Percentiles rank a stretch among this genome's conserved stretches.
These are phyloP conservation scores for Coleophoma crateriformis DNA, from an alignment of 2,329 filamentous ascomycete species.

Conservation along the genomic window DNA sequence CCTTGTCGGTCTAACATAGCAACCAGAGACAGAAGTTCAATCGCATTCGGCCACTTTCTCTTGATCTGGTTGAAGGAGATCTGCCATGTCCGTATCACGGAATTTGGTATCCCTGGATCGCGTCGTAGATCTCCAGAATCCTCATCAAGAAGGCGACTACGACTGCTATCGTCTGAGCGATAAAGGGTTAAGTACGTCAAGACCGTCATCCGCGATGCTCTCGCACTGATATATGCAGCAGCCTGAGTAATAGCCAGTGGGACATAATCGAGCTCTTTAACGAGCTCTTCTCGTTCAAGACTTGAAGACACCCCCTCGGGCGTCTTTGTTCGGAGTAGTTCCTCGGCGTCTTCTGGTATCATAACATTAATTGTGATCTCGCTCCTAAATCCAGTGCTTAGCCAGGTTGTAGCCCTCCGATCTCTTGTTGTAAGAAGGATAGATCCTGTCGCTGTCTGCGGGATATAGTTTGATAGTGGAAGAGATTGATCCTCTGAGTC, in stretches of 20 bases:
- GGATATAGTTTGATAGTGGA: neutral
- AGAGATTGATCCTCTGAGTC: neutral
- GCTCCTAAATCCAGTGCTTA: neutral
- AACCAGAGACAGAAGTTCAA: neutral
- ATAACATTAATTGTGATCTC: constrained; percentile 5
- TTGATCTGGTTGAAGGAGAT: neutral
- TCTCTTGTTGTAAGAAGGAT: constrained; percentile 14
- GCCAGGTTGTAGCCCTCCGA: neutral
- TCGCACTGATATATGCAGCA: constrained; percentile 9
- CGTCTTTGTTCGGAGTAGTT: constrained; percentile 10
- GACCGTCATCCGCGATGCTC: neutral
- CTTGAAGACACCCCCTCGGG: neutral
- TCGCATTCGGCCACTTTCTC: neutral
- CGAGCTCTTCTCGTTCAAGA: neutral
- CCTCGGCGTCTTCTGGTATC: constrained; percentile 1
- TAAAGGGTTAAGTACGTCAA: neutral
- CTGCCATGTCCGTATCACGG: neutral
- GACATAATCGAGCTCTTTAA: constrained; percentile 12
- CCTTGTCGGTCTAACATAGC: neutral
- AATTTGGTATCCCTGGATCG: neutral
- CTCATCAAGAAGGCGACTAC: neutral
- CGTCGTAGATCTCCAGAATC: neutral
- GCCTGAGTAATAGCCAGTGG: constrained; percentile 20
- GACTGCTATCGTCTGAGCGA: neutral
- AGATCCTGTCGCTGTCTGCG: neutral